These are phyloP conservation scores for Pseudocercospora pini-densiflorae DNA, from an alignment of 2,329 filamentous ascomycete genomes.

Conservation along the genomic window DNA sequence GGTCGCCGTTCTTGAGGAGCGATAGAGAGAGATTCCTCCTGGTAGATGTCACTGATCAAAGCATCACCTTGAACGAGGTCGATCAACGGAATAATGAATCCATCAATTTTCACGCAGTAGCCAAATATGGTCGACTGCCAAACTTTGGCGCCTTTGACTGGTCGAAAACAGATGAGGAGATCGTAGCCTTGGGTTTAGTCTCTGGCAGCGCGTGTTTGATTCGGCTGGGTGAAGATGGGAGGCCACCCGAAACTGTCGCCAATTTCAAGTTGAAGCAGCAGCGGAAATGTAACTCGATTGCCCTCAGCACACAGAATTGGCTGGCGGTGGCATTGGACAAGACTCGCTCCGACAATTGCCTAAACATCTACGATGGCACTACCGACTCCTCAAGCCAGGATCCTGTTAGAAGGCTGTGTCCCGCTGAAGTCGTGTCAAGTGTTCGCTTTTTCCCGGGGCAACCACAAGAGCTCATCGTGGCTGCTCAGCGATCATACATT, in stretches of 20 bases:
- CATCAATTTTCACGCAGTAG: constrained; percentile 8
- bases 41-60: constrained; percentile 64
- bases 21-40: constrained; percentile 62
- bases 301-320: constrained; percentile 73
- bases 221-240: constrained; percentile 67
- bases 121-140: constrained; percentile 51
- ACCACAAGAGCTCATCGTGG: constrained; percentile 74
- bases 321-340: constrained; percentile 80
- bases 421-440: constrained; percentile 75
- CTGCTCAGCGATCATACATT: constrained; percentile 75
- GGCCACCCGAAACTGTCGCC: constrained; percentile 48
- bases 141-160: constrained; percentile 69
- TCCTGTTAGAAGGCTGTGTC: constrained; percentile 61
- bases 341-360: constrained; percentile 78
- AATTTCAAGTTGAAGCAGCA: constrained; percentile 76
- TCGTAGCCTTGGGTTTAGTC: constrained; percentile 76
- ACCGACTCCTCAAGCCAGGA: constrained; percentile 56
- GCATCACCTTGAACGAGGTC: constrained; percentile 62
- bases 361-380: constrained; percentile 79
- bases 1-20: constrained; percentile 63
- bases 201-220: constrained; percentile 77
- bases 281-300: constrained; percentile 78
- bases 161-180: constrained; percentile 64
- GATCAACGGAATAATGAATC: constrained; percentile 45
- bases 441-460: constrained; percentile 81